Conservation (phyloP, 441 rosid species). For the Lepidium campestre region DNA sequence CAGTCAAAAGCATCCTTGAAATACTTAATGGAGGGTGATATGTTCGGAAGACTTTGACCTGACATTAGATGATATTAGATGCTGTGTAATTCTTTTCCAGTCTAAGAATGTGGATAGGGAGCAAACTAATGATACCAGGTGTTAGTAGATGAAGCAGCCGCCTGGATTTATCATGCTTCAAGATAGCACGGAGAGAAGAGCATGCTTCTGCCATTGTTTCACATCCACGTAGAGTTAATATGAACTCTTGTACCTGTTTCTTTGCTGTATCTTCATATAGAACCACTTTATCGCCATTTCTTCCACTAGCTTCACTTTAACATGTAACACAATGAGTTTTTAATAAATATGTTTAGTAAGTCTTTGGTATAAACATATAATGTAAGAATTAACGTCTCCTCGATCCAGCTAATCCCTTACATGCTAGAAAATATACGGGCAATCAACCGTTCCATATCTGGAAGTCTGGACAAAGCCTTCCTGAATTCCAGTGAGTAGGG, state of each 20-base stretch:
- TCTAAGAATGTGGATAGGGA: slow-evolving; percentile 14
- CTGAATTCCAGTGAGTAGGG: slow-evolving; percentile 67
- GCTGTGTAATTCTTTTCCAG: background rate
- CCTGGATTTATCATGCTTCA: slow-evolving; percentile 62
- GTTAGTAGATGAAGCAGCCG: slow-evolving; percentile 67
- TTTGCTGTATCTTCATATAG: slow-evolving; percentile 91
- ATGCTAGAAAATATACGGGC: slow-evolving; percentile 78
- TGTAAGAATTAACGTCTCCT: slow-evolving; percentile 1
- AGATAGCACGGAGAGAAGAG: slow-evolving; percentile 59
- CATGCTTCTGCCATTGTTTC: slow-evolving; percentile 77
- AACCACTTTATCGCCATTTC: slow-evolving; percentile 82
- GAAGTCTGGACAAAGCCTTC: slow-evolving; percentile 71
- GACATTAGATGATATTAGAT: slow-evolving; percentile 29
- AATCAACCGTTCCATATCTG: slow-evolving; percentile 96
- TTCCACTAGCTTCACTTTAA: slow-evolving; percentile 86
- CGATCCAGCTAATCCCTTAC: slow-evolving; percentile 39
- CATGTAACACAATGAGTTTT: background rate
- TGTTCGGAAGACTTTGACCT: slow-evolving; percentile 72
- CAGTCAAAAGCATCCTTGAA: slow-evolving; percentile 95
- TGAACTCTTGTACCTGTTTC: slow-evolving; percentile 85
- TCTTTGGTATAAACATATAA: background rate
- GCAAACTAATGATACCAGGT: slow-evolving; percentile 46
- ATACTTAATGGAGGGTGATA: slow-evolving; percentile 54
- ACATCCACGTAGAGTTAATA: slow-evolving; percentile 83
- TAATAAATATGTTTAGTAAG: background rate